Evolutionary conservation across 164 flowering plant genomes (phyloP).

Genomic region (Echeveria elegans): DNA sequence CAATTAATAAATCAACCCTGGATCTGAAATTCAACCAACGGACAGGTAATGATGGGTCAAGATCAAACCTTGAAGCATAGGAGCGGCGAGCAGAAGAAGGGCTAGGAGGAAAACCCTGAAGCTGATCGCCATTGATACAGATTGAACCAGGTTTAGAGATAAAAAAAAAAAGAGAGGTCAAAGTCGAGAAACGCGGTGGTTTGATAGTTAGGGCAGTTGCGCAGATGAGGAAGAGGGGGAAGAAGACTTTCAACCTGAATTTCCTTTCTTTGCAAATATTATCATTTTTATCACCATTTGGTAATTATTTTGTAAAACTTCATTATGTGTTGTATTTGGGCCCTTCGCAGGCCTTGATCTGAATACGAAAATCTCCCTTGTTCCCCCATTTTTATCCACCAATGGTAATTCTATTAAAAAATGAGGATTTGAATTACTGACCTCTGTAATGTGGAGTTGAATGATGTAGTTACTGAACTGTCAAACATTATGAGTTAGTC

Average conservation of each 20-base stretch:
- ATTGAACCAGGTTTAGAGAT: neutral
- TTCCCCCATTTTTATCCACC: too few species aligned
- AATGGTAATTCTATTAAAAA: too few species aligned
- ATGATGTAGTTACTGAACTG: too few species aligned
- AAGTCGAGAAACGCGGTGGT: neutral
- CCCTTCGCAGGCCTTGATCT: too few species aligned
- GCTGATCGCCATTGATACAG: slow-evolving; percentile 16
- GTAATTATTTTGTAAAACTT: neutral
- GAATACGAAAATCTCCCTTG: too few species aligned
- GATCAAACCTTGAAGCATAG: neutral
- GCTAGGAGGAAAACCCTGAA: slow-evolving; percentile 60
- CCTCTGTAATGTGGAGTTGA: too few species aligned
- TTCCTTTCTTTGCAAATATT: neutral
- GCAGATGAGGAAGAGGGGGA: neutral
- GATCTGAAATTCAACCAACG: neutral
- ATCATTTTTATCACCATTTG: neutral
- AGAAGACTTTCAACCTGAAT: neutral
- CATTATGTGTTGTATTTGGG: too few species aligned
- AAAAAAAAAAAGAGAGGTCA: neutral
- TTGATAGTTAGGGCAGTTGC: neutral
- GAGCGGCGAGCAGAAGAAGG: slow-evolving; percentile 23
- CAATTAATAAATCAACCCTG: neutral
- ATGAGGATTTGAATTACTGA: too few species aligned
- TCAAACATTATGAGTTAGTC: too few species aligned
- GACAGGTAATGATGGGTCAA: neutral